Evolutionary conservation across 805 yeast species (phyloP), one percentile per base, ranked within the genome.

Genomic region (Yamadazyma ubonensis): DNA sequence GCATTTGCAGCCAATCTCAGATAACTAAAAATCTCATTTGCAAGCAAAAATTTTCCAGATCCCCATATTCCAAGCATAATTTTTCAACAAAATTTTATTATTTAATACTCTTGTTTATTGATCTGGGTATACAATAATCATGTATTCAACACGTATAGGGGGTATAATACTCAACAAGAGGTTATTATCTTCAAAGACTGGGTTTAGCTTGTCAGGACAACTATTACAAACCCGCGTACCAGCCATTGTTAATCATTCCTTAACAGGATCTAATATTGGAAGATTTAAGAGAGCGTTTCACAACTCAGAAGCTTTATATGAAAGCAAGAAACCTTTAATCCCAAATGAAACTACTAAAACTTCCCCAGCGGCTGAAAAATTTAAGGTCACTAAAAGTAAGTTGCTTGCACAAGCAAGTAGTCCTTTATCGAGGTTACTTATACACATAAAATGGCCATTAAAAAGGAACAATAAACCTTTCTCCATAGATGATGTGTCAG

Each of bases 401-500:
- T 59, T 68, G 17, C 52, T 68, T 15, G 46, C 59, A 2, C 59
- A 56, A 36, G 59, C 71, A 4, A 43, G 55, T 6, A 54, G 58
- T 11, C 54, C 57, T n/a, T 29, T 63, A 17, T 53, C 69, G 5
- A 43, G 71, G 25, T 39, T 61, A 21, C 46, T 61, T 37, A 52
- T 68, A 6, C 74, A 66, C 44, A 52, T 69, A 18, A 73, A 70
- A 52, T 76, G 79, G 77, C 64, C 76, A 0, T 54, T 76, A 9
- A 55, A 71, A 2, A 55, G 80, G 29, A 75, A 73, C 33, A 68
- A 67, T 47, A 54, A 76, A 27, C 75, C 78, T 8, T 70, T 73
- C 43, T 65, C 75, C 21, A 50, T 68, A 11, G 79, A 75, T 49
- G 80, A 76, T 42, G 54, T 75, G 12, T 71, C 77, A 2, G 81